phyloP scores from a whole-genome alignment of 345 rosid genomes.

The Citrus inodora region DNA sequence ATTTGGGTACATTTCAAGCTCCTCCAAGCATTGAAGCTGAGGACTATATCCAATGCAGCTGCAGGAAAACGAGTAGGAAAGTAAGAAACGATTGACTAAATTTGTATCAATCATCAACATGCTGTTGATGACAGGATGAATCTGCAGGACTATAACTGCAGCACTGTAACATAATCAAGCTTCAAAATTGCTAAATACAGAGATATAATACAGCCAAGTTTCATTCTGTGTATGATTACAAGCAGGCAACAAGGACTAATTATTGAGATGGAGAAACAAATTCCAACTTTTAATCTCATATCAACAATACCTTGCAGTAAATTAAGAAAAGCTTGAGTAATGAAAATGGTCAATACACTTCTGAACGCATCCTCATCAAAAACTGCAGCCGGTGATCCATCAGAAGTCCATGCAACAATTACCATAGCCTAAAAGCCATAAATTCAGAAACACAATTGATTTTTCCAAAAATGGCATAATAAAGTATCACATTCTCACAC shows the following conservation, averaged over 20 bases:
- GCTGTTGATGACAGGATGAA: slow-evolving; percentile 7
- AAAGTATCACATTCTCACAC: slow-evolving; percentile 16
- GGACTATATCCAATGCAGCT: slow-evolving; percentile 80
- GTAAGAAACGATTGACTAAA: not conserved
- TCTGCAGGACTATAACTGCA: slow-evolving; percentile 2
- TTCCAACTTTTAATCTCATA: not conserved
- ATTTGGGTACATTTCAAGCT: slow-evolving; percentile 74
- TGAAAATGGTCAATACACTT: slow-evolving; percentile 71
- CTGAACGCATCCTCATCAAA: slow-evolving; percentile 58
- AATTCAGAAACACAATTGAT: slow-evolving; percentile 8
- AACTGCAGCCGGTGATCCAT: slow-evolving; percentile 65
- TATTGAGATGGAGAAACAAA: not conserved
- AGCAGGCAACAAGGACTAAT: not conserved
- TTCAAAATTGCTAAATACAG: slow-evolving; percentile 8
- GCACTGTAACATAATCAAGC: slow-evolving; percentile 3
- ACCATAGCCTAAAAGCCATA: slow-evolving; percentile 73
- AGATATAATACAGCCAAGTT: not conserved
- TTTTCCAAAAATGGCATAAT: slow-evolving; percentile 7
- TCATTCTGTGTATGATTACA: slow-evolving; percentile 7
- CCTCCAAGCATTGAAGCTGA: slow-evolving; percentile 82
- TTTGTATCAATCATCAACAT: not conserved
- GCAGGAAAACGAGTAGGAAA: slow-evolving; percentile 19
- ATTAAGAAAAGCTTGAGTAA: slow-evolving; percentile 87
- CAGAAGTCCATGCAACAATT: slow-evolving; percentile 73
- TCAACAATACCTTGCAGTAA: slow-evolving; percentile 66